These are phyloP conservation scores for Fallopia convolvulus DNA, from an alignment of 148 eudicot genomes.

Conservation along the genomic window DNA sequence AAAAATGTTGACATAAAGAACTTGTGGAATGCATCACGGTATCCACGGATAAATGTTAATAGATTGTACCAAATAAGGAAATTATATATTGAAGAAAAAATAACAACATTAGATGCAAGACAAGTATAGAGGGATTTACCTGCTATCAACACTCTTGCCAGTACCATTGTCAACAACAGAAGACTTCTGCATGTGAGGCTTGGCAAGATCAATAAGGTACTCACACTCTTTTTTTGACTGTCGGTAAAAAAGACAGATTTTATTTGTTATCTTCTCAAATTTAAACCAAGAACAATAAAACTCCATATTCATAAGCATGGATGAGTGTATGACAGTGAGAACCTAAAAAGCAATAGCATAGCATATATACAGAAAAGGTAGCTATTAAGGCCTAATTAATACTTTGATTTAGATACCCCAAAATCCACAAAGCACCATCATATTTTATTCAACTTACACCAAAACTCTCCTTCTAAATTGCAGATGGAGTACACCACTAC, in stretches of 20 bases:
- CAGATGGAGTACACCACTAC: background rate
- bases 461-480: background rate
- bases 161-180: conserved; percentile 73
- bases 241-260: background rate
- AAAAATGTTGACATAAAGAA: too few relatives aligned
- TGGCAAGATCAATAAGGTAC: conserved; percentile 70
- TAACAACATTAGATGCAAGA: conserved; percentile 10
- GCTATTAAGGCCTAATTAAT: background rate
- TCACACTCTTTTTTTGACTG: conserved; percentile 89
- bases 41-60: too few relatives aligned
- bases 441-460: background rate
- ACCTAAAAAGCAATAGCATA: background rate
- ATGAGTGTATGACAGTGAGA: background rate
- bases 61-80: conserved; percentile 3
- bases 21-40: too few relatives aligned
- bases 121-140: conserved; percentile 28
- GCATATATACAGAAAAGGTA: too few relatives aligned
- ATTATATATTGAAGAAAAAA: background rate
- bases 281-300: background rate
- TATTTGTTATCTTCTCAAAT: background rate
- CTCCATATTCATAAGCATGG: background rate
- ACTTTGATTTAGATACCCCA: background rate
- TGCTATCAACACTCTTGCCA: conserved; percentile 81
- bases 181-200: conserved; percentile 88
- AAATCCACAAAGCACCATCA: background rate